phyloP scores from a whole-genome alignment of 2,329 filamentous ascomycete species.

The Lasiodiplodia gonubiensis region DNA sequence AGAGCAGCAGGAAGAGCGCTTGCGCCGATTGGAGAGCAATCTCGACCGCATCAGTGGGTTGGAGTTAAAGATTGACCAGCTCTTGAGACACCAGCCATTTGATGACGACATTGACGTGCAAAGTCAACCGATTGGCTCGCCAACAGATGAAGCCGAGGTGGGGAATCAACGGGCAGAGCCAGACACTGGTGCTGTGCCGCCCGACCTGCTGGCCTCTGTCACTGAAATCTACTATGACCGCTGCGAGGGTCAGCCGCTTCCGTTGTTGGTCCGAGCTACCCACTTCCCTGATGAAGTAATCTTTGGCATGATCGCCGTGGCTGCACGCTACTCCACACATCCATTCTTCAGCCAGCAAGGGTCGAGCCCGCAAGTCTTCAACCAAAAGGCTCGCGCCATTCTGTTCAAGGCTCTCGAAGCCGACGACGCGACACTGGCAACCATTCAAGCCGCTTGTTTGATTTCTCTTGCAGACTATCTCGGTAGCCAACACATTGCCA shows the following conservation, averaged over 20 bases:
- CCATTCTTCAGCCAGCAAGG: background rate
- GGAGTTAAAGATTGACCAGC: background rate
- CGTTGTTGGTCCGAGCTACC: background rate
- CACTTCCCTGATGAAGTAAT: background rate
- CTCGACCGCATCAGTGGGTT: background rate
- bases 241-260: background rate
- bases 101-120: background rate
- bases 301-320: background rate
- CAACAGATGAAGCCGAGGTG: no score
- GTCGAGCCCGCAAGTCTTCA: background rate
- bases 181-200: background rate
- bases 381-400: background rate
- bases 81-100: background rate
- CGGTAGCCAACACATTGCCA: background rate
- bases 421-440: background rate
- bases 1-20: background rate
- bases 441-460: slow-evolving; percentile 3
- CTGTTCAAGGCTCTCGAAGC: background rate
- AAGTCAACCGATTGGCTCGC: no score
- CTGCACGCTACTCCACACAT: background rate
- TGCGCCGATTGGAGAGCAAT: background rate
- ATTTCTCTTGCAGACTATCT: background rate
- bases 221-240: background rate
- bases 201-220: background rate
- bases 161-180: background rate